Evolutionary conservation across 176 grass and related monocot species (phyloP), one percentile per base, ranked within the genome.

Genomic region (Bromus sterilis): DNA sequence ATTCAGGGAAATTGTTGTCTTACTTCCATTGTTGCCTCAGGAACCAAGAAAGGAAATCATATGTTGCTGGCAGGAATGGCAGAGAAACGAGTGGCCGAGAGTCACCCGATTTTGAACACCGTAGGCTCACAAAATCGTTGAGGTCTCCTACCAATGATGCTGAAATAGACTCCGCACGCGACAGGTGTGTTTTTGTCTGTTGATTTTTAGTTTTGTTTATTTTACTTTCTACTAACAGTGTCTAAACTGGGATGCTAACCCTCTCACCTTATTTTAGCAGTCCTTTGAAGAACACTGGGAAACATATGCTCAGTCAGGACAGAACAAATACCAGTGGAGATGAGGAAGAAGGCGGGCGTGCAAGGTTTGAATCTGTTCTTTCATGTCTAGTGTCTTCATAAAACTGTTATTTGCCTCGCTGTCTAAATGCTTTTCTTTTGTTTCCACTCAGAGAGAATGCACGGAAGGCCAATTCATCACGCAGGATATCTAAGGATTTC

Each of bases 401-500:
- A 81, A 56, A 64, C 0, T 32, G 67, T 4, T 65, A 41, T 80
- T 13, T 37, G 13, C 7, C 30, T 41, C 57, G 33, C 70, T 78
- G 66, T 58, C 14, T 89, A 13, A 11, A 40, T 55, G 8, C 14
- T 20, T 8, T 41, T 61, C 64, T 64, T 29, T 5, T 40, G 75
- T 58, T 44, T 18, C 57, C 61, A 30, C 61, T 68, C 77, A 94
- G 87, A 64, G 83, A 89, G 61, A 70, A 80, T 85, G 78, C 63
- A 8, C 62, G 60, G 9, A 87, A 73, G 68, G 58, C 46, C 75
- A 87, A 91, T 89, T 88, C 86, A 49, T 87, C 86, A 37, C 65
- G 80, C 36, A 89, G 66, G 78, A 94, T 90, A 70, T 83, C 66
- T 42, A 91, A 85, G 87, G 90, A 92, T 79, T 78, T 83, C 66